These are phyloP conservation scores for Gossypium turneri DNA, from an alignment of 345 rosid genomes.

Conservation along the genomic window DNA sequence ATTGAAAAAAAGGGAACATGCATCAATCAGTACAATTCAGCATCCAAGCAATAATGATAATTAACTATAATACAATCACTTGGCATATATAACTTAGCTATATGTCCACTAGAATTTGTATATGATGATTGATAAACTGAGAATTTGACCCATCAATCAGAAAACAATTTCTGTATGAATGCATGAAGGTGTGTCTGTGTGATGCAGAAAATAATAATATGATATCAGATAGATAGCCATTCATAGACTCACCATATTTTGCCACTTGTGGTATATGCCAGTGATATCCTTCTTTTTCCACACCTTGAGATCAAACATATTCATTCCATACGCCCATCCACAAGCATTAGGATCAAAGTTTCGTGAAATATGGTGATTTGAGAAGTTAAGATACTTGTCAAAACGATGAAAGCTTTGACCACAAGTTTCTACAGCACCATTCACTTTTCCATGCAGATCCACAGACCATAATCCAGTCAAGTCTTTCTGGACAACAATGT, in stretches of 20 bases:
- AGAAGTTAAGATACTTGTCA: slow-evolving; percentile 92
- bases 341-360: slow-evolving; percentile 94
- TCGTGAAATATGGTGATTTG: slow-evolving; percentile 85
- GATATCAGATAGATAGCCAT: background rate
- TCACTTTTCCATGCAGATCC: slow-evolving; percentile 82
- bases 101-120: background rate
- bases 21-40: background rate
- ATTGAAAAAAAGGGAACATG: no score
- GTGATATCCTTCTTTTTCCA: slow-evolving; percentile 97
- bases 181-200: background rate
- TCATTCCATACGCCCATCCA: slow-evolving; percentile 99
- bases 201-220: background rate
- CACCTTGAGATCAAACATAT: slow-evolving; percentile 80
- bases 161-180: background rate
- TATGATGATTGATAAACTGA: background rate
- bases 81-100: background rate
- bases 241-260: slow-evolving; percentile 70
- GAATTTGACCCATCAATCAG: background rate
- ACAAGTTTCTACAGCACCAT: slow-evolving; percentile 98
- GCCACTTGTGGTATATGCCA: slow-evolving; percentile 99
- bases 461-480: slow-evolving; percentile 83
- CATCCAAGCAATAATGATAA: background rate
- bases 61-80: background rate
- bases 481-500: slow-evolving; percentile 97
- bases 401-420: slow-evolving; percentile 98